phyloP scores from a whole-genome alignment of 23 red algal genomes.

The Pyropia yezoensis region DNA sequence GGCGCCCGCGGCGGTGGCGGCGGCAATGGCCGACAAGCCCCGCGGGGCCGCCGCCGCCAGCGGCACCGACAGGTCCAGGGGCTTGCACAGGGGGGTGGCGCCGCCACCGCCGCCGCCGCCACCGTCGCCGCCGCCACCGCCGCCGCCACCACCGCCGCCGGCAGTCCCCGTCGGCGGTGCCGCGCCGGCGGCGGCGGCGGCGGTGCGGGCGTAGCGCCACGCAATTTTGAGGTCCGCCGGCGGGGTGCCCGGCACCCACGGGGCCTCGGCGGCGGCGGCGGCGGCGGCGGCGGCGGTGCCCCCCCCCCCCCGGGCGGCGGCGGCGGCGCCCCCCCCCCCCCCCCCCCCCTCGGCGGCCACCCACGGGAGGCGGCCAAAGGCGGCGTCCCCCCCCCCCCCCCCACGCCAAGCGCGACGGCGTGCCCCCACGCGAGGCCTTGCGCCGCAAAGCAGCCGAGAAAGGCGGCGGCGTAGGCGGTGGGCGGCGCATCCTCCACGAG shows the following conservation, averaged over 20 bases:
- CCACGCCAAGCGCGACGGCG: slow-evolving; percentile 18
- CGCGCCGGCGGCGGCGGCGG: background rate
- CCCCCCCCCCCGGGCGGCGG: background rate
- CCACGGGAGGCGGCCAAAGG: too few species aligned
- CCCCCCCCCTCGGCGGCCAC: too few species aligned
- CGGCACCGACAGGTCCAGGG: too few species aligned
- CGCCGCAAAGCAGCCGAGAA: slow-evolving; percentile 22
- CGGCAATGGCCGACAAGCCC: too few species aligned
- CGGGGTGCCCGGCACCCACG: background rate
- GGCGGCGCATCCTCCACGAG: slow-evolving; percentile 26
- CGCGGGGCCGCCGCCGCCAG: too few species aligned
- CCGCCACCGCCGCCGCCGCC: too few species aligned
- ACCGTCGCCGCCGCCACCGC: background rate
- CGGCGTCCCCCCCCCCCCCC: too few species aligned
- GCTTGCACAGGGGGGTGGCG: too few species aligned
- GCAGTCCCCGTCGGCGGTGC: too few species aligned
- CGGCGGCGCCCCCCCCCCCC: too few species aligned
- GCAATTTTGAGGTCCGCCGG: slow-evolving; percentile 41
- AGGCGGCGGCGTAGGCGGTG: slow-evolving; percentile 16
- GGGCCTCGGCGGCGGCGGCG: background rate
- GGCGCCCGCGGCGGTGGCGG: too few species aligned
- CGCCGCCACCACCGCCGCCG: too few species aligned
- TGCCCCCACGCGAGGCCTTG: slow-evolving; percentile 42
- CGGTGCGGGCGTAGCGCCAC: slow-evolving; percentile 41
- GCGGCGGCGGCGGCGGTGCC: background rate